Conservation (phyloP, 176 grass and related monocot species). For the Lolium perenne region DNA sequence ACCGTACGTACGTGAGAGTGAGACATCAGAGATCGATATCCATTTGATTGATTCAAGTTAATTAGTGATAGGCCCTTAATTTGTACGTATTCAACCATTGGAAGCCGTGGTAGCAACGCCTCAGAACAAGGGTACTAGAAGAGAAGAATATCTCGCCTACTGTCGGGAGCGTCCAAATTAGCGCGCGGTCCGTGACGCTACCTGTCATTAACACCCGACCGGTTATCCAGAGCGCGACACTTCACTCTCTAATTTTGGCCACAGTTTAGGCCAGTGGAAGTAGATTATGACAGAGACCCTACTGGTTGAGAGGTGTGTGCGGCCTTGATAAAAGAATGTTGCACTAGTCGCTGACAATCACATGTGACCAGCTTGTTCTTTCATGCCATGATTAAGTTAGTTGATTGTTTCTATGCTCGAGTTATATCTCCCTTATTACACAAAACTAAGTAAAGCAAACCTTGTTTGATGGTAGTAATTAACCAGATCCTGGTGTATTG, state of each 20-base stretch:
- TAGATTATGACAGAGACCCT: background rate
- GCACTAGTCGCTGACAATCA: no score
- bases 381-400: background rate
- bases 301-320: background rate
- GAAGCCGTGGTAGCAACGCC: background rate
- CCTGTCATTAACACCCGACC: background rate
- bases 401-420: background rate
- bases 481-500: background rate
- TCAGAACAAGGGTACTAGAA: background rate
- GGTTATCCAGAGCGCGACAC: background rate
- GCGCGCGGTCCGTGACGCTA: slow-evolving; percentile 25
- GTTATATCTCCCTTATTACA: background rate
- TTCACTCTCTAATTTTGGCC: background rate
- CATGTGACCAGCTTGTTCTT: background rate
- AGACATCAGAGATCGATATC: no score
- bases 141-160: background rate
- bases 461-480: background rate
- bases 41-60: no score
- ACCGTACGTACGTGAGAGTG: no score
- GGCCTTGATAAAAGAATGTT: background rate
- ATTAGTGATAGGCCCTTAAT: no score
- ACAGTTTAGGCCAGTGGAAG: background rate
- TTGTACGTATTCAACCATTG: background rate
- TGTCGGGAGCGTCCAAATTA: slow-evolving; percentile 18
- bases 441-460: background rate